Evolutionary conservation across 2,329 filamentous ascomycete genomes (phyloP).

Genomic region (Claviceps sp.): DNA sequence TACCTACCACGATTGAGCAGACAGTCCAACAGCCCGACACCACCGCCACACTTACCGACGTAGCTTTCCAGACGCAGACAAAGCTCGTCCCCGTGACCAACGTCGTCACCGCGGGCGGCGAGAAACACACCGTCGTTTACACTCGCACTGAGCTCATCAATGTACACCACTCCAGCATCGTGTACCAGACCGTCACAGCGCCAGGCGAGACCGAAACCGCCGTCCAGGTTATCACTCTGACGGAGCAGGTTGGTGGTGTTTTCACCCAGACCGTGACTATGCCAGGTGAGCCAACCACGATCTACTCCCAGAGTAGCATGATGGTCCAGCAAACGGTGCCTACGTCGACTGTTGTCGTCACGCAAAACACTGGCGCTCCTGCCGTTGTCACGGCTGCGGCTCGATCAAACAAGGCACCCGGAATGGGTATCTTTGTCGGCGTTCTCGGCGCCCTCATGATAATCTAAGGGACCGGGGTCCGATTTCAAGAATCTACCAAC

Average conservation of each 20-base stretch:
- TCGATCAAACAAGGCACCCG: slow-evolving; percentile 18
- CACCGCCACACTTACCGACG: slow-evolving; percentile 7
- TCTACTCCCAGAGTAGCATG: slow-evolving; percentile 25
- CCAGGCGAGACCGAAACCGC: slow-evolving; percentile 23
- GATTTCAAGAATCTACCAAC: background rate
- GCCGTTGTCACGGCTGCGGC: slow-evolving; percentile 13
- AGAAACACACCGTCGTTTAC: slow-evolving; percentile 13
- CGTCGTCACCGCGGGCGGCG: slow-evolving; percentile 21
- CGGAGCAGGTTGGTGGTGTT: slow-evolving; percentile 25
- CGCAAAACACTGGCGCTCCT: background rate
- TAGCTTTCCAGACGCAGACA: slow-evolving; percentile 28
- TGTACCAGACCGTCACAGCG: slow-evolving; percentile 23
- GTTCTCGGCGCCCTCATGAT: slow-evolving; percentile 7
- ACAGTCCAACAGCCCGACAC: slow-evolving; percentile 6
- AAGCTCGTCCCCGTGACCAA: slow-evolving; percentile 18
- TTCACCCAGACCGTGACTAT: slow-evolving; percentile 29
- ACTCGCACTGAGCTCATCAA: slow-evolving; percentile 16
- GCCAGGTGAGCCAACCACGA: slow-evolving; percentile 22
- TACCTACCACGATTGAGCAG: slow-evolving; percentile 23
- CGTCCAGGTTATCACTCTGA: slow-evolving; percentile 24
- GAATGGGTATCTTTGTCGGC: slow-evolving; percentile 16
- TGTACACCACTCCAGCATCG: slow-evolving; percentile 15
- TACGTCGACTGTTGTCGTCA: slow-evolving; percentile 14
- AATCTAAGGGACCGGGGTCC: background rate
- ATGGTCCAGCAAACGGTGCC: slow-evolving; percentile 11